Percentiles rank a stretch among this genome's conserved stretches.
These are phyloP conservation scores for Ceratocystis lukuohia DNA, from an alignment of 2,329 filamentous ascomycete species.

Conservation along the genomic window DNA sequence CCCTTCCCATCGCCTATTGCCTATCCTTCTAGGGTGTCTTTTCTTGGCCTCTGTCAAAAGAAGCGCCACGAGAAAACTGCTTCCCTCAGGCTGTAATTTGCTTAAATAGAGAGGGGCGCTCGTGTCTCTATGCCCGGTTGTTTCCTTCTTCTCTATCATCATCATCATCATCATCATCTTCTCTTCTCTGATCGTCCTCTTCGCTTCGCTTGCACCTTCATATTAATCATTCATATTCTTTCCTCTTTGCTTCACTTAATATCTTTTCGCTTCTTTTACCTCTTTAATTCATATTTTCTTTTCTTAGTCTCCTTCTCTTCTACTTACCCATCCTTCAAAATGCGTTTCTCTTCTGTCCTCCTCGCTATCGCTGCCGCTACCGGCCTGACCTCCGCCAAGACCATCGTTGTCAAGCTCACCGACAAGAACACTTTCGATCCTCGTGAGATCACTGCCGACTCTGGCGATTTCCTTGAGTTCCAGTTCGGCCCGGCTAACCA, in stretches of 20 bases:
- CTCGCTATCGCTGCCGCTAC: slow-evolving; percentile 12
- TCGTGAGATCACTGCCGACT: slow-evolving; percentile 30
- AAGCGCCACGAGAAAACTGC: background rate
- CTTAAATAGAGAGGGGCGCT: background rate
- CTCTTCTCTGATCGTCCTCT: background rate
- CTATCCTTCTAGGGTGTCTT: background rate
- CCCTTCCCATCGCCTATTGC: background rate
- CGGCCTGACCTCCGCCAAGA: slow-evolving; percentile 22
- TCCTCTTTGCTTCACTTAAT: background rate
- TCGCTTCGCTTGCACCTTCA: background rate
- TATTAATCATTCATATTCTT: background rate
- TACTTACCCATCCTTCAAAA: background rate
- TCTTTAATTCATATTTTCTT: background rate
- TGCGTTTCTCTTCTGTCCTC: slow-evolving; percentile 10
- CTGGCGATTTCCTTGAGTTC: slow-evolving; percentile 40
- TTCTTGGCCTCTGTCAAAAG: background rate
- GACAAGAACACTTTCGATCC: slow-evolving; percentile 32
- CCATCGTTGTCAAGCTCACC: slow-evolving; percentile 31
- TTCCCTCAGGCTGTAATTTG: background rate
- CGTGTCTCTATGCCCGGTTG: background rate
- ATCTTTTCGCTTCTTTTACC: background rate
- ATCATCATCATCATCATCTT: background rate
- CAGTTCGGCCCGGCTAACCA: slow-evolving; percentile 41
- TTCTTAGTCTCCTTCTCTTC: background rate
- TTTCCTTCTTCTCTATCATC: background rate